These are phyloP conservation scores for Plasmopara viticola DNA, from an alignment of 352 stramenopile species.

Conservation along the genomic window DNA sequence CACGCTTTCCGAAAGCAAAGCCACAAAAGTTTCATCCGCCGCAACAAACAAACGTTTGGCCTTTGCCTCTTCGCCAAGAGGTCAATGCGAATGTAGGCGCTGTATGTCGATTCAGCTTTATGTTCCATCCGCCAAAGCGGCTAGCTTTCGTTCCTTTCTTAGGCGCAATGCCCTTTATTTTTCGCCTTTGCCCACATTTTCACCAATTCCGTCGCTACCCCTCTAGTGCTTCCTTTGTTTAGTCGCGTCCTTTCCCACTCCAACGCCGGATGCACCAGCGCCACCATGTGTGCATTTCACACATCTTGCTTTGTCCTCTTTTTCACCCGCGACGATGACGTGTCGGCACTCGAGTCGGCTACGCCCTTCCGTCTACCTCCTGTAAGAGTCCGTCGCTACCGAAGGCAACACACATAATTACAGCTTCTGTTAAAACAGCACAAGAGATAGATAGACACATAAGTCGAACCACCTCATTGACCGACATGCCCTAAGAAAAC, in stretches of 20 bases:
- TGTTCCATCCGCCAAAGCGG: conserved; percentile 3
- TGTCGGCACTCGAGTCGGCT: conserved; percentile 35
- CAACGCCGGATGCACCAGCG: conserved; percentile 6
- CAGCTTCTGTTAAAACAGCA: conserved; percentile 89
- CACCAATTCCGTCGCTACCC: conserved; percentile 9
- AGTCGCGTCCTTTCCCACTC: conserved; percentile 12
- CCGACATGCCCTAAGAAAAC: conserved; percentile 33
- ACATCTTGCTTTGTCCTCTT: conserved; percentile 70
- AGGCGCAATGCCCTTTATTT: conserved; percentile 20
- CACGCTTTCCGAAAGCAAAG: conserved; percentile 24
- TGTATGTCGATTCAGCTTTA: neutral
- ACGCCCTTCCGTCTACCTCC: conserved; percentile 66
- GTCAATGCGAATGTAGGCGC: conserved; percentile 2
- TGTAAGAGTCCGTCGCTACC: conserved; percentile 72
- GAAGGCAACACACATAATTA: conserved; percentile 85
- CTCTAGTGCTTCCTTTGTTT: conserved; percentile 20
- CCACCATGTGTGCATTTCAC: conserved; percentile 25
- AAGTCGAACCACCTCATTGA: conserved; percentile 75
- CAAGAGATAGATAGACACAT: conserved; percentile 67
- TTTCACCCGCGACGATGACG: conserved; percentile 50
- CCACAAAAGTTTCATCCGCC: conserved; percentile 18
- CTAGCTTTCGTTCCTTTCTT: conserved; percentile 26
- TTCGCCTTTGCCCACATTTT: conserved; percentile 10
- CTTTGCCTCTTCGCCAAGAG: conserved; percentile 2
- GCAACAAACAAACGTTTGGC: conserved; percentile 9